Conservation (phyloP, 495 filamentous ascomycete species). For the Amorphotheca resinae region DNA sequence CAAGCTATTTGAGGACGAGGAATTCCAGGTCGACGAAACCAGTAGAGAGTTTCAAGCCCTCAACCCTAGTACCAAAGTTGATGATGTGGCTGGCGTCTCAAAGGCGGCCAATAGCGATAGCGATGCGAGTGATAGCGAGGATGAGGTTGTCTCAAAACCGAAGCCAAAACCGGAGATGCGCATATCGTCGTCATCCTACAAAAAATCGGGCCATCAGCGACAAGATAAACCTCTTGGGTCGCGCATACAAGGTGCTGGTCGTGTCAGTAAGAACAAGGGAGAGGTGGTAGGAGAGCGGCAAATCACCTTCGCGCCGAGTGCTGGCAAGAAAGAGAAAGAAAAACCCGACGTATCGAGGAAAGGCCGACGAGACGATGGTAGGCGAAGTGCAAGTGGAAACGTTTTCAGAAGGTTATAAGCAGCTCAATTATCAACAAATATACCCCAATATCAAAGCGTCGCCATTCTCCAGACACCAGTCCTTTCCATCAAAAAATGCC, state of each 20-base stretch:
- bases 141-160: slow-evolving; percentile 29
- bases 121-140: slow-evolving; percentile 28
- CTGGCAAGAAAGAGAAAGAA: slow-evolving; percentile 38
- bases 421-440: slow-evolving; percentile 4
- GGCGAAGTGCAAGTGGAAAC: slow-evolving; percentile 65
- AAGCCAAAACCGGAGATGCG: slow-evolving; percentile 44
- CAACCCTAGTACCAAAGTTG: slow-evolving; percentile 63
- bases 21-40: slow-evolving; percentile 86
- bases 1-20: slow-evolving; percentile 79
- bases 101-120: slow-evolving; percentile 18
- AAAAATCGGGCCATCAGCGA: slow-evolving; percentile 38
- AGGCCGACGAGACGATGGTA: slow-evolving; percentile 33
- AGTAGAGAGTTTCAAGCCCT: slow-evolving; percentile 73
- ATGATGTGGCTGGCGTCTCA: slow-evolving; percentile 9
- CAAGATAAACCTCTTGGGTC: slow-evolving; percentile 60
- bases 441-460: not conserved
- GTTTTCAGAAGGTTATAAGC: slow-evolving; percentile 48
- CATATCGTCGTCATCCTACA: slow-evolving; percentile 54
- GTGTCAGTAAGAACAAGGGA: slow-evolving; percentile 34
- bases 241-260: slow-evolving; percentile 37
- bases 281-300: slow-evolving; percentile 72
- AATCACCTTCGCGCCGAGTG: slow-evolving; percentile 67
- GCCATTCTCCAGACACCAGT: not conserved
- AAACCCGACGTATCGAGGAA: slow-evolving; percentile 26
- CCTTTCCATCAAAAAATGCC: not conserved